phyloP scores from a whole-genome alignment of 805 yeast species.

The Kazachstania martiniae region DNA sequence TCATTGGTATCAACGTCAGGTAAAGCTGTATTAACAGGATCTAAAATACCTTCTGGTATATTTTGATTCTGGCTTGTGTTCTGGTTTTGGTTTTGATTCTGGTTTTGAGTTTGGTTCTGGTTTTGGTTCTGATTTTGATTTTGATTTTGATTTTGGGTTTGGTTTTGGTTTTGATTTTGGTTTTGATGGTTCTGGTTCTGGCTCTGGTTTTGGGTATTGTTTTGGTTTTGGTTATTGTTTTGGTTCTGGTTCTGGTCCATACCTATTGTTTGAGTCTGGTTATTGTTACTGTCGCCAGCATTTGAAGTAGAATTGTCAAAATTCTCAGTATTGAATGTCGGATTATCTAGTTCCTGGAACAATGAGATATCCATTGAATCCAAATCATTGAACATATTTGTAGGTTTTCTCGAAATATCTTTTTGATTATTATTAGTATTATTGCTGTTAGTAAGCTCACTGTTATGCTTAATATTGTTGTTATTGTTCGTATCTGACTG shows the following conservation, averaged over 20 bases:
- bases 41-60: too few species aligned
- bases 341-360: constrained; percentile 25
- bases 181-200: too few species aligned
- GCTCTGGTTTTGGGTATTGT: not conserved
- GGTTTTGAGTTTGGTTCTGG: too few species aligned
- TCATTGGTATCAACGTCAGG: too few species aligned
- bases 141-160: too few species aligned
- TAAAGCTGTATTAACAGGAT: too few species aligned
- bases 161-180: too few species aligned
- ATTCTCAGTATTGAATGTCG: constrained; percentile 11
- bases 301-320: constrained; percentile 2
- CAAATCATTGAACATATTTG: constrained; percentile 11
- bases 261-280: constrained; percentile 1
- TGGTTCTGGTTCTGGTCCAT: constrained; percentile 2
- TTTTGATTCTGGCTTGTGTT: too few species aligned
- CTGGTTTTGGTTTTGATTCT: too few species aligned
- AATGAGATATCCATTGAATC: constrained; percentile 24
- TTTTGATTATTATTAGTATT: not conserved
- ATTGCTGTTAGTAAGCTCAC: not conserved
- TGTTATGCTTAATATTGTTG: too few species aligned
- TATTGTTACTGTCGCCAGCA: not conserved
- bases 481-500: not conserved
- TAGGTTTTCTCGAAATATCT: not conserved
- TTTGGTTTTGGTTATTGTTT: not conserved
- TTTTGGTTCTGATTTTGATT: too few species aligned